These are phyloP conservation scores for Bryum argenteum DNA, from an alignment of 225 moss, liverwort and hornwort genomes.

Conservation along the genomic window DNA sequence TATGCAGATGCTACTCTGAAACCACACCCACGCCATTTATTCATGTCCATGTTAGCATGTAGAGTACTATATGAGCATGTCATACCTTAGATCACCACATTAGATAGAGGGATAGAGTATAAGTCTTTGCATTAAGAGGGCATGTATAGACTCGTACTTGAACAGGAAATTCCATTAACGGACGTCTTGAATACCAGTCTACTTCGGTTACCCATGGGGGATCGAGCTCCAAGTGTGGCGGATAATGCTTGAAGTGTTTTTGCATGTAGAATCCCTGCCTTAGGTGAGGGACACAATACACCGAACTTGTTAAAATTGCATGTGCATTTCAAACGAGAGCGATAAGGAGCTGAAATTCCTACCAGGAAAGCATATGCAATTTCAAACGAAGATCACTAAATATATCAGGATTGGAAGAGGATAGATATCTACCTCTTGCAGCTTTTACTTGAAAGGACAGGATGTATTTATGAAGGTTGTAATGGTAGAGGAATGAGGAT, in stretches of 20 bases:
- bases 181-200: slow-evolving; percentile 67
- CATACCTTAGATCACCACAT: background rate
- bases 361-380: too few relatives aligned
- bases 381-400: too few relatives aligned
- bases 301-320: too few relatives aligned
- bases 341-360: too few relatives aligned
- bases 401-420: too few relatives aligned
- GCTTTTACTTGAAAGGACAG: too few relatives aligned
- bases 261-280: slow-evolving; percentile 76
- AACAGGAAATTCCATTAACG: slow-evolving; percentile 81
- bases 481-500: too few relatives aligned
- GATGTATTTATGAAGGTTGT: too few relatives aligned
- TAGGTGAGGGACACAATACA: background rate
- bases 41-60: slow-evolving; percentile 11
- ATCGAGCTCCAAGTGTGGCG: slow-evolving; percentile 49
- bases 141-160: slow-evolving; percentile 45
- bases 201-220: slow-evolving; percentile 37
- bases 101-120: background rate
- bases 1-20: slow-evolving; percentile 69
- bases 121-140: background rate
- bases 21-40: slow-evolving; percentile 27
- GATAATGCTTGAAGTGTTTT: slow-evolving; percentile 74
- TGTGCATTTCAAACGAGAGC: too few relatives aligned
- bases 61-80: background rate
- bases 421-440: too few relatives aligned